Evolutionary conservation across 129 eudicot genomes (phyloP).

Genomic region (Centrapalus pauciflorus): DNA sequence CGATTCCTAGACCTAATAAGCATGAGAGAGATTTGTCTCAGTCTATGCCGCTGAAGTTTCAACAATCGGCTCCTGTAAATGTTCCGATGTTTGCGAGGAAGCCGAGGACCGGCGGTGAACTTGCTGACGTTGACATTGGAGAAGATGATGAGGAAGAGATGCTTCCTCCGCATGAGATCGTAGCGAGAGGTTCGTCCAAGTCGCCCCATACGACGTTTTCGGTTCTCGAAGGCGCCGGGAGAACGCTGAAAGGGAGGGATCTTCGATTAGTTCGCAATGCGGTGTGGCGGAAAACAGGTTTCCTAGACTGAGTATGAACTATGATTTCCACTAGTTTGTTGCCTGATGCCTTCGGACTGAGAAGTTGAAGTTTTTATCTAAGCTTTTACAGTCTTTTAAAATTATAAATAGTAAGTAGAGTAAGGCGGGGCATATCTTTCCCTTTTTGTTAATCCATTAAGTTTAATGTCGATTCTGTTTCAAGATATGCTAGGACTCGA

Average conservation of each 20-base stretch:
- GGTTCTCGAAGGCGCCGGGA: constrained; percentile 79
- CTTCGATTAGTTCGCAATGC: constrained; percentile 81
- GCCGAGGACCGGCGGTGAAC: constrained; percentile 24
- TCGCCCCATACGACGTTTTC: constrained; percentile 63
- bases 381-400: constrained; percentile 32
- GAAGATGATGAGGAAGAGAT: constrained; percentile 68
- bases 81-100: constrained; percentile 61
- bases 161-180: constrained; percentile 90
- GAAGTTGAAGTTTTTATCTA: constrained; percentile 14
- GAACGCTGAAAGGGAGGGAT: constrained; percentile 89
- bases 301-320: constrained; percentile 61
- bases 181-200: constrained; percentile 50
- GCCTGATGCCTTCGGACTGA: constrained; percentile 18
- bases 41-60: constrained; percentile 56
- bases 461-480: constrained; percentile 7
- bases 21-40: constrained; percentile 31
- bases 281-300: constrained; percentile 79
- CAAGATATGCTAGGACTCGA: neutral
- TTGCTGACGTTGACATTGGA: constrained; percentile 44
- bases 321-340: constrained; percentile 1
- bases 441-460: constrained; percentile 6
- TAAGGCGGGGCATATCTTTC: constrained; percentile 9
- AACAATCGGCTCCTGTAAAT: constrained; percentile 73
- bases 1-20: constrained; percentile 42
- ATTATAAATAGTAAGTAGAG: constrained; percentile 19